phyloP scores from a whole-genome alignment of 345 rosid genomes.

The Citrus hindsii region DNA sequence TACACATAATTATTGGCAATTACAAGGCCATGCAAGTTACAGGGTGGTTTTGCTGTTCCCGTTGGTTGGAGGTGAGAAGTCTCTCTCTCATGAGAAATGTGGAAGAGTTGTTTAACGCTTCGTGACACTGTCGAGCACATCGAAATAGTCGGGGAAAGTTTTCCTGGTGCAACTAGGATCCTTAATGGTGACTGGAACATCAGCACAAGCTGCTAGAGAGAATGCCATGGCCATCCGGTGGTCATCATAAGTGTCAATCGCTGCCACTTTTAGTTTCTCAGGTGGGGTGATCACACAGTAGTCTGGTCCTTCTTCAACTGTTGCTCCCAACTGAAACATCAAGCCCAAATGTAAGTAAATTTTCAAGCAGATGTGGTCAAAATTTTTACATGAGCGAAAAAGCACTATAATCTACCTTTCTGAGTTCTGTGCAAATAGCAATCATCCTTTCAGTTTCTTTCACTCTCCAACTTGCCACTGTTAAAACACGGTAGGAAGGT shows the following conservation, averaged over 20 bases:
- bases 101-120: slow-evolving; percentile 36
- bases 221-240: slow-evolving; percentile 99
- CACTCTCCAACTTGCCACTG: slow-evolving; percentile 99
- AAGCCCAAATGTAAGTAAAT: slow-evolving; percentile 4
- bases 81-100: background rate
- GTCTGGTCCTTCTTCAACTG: slow-evolving; percentile 95
- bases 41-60: background rate
- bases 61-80: background rate
- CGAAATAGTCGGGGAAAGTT: slow-evolving; percentile 94
- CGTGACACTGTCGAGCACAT: slow-evolving; percentile 72
- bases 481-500: background rate
- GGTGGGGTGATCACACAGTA: slow-evolving; percentile 97
- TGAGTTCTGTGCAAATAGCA: slow-evolving; percentile 91
- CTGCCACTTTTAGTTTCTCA: slow-evolving; percentile 60
- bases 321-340: slow-evolving; percentile 77
- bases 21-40: slow-evolving; percentile 4
- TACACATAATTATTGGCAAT: background rate
- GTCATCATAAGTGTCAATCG: slow-evolving; percentile 93
- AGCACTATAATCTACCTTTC: slow-evolving; percentile 51
- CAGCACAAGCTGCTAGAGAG: slow-evolving; percentile 95
- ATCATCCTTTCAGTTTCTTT: slow-evolving; percentile 98
- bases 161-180: slow-evolving; percentile 93
- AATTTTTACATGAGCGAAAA: background rate
- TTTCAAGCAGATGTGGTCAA: background rate
- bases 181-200: slow-evolving; percentile 85